Evolutionary conservation across 306 rosid species (phyloP).

Genomic region (Quercus engelmannii): DNA sequence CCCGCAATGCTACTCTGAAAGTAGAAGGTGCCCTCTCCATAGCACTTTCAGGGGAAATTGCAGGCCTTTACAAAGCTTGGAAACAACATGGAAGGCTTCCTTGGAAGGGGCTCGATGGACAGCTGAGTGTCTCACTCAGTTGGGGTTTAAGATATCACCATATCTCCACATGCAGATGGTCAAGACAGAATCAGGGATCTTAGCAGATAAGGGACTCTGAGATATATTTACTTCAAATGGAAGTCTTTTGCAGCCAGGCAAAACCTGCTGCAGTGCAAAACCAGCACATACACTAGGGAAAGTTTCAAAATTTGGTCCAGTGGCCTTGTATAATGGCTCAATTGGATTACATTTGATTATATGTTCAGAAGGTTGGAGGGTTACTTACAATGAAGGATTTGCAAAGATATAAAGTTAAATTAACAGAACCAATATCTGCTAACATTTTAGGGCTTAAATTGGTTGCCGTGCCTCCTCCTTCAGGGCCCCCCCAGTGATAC

Average conservation of each 20-base stretch:
- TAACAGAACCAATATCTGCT: conserved; percentile 39
- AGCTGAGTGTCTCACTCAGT: conserved; percentile 57
- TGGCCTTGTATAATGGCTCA: conserved; percentile 53
- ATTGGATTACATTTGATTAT: conserved; percentile 55
- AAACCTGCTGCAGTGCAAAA: conserved; percentile 43
- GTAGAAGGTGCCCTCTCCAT: conserved; percentile 59
- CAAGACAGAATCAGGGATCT: conserved; percentile 37
- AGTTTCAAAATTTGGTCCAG: conserved; percentile 50
- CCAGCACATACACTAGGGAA: conserved; percentile 48
- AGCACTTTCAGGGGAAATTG: conserved; percentile 74
- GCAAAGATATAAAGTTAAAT: conserved; percentile 42
- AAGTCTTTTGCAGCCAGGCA: conserved; percentile 50
- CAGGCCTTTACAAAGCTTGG: conserved; percentile 75
- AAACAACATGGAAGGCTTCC: conserved; percentile 67
- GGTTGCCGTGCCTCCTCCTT: conserved; percentile 81
- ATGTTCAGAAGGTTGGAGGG: conserved; percentile 67
- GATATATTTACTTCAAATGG: conserved; percentile 63
- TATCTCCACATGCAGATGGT: conserved; percentile 62
- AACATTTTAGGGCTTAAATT: conserved; percentile 50
- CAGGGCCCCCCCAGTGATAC: conserved; percentile 73
- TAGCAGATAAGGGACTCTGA: conserved; percentile 60
- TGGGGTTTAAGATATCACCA: conserved; percentile 65
- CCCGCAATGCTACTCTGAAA: conserved; percentile 47
- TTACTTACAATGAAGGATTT: conserved; percentile 57
- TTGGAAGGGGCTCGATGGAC: conserved; percentile 70